Percentiles rank a stretch among this genome's conserved stretches.
These are phyloP conservation scores for Xanthoceras sorbifolium DNA, from an alignment of 345 rosid genomes.

Conservation along the genomic window DNA sequence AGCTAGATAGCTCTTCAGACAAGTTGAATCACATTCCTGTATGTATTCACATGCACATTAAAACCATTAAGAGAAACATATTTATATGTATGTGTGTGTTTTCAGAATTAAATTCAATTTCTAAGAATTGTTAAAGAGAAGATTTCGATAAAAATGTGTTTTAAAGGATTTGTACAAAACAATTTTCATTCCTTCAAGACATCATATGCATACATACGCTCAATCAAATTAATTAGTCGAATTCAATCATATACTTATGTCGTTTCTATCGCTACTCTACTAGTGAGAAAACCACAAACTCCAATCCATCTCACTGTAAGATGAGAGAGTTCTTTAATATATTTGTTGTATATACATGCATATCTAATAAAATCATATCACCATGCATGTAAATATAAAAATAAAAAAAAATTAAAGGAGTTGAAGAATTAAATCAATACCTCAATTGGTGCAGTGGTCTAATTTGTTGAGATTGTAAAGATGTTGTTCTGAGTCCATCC, in stretches of 20 bases:
- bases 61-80: not conserved
- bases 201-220: not conserved
- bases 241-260: not conserved
- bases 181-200: not conserved
- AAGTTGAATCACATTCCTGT: slow-evolving; percentile 37
- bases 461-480: slow-evolving; percentile 28
- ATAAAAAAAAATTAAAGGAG: not conserved
- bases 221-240: no score
- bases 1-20: slow-evolving; percentile 34
- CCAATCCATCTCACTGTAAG: not conserved
- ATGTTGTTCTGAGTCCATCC: slow-evolving; percentile 29
- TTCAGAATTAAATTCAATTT: not conserved
- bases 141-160: not conserved
- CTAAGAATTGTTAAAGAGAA: not conserved
- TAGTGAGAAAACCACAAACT: not conserved
- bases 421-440: slow-evolving; percentile 11
- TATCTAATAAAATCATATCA: not conserved
- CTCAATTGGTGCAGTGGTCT: slow-evolving; percentile 27
- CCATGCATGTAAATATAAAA: not conserved
- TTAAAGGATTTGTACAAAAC: not conserved
- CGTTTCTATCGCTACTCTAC: not conserved
- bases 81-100: no score
- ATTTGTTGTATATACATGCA: not conserved
- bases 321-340: not conserved
- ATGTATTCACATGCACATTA: no score